phyloP scores from a whole-genome alignment of 2,329 filamentous ascomycete species.

The Pezicula neosporulosa region DNA sequence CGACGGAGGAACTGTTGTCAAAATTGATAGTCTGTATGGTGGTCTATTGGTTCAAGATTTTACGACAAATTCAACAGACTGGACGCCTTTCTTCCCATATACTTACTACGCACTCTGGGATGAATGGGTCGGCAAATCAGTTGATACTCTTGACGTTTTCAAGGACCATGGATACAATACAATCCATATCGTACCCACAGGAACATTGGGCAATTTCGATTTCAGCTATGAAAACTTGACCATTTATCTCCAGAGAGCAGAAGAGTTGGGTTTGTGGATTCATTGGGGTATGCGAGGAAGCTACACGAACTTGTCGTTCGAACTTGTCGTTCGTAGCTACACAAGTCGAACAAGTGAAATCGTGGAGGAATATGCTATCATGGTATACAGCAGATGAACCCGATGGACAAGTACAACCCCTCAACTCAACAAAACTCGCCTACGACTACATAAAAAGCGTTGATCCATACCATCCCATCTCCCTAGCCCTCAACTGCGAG shows the following conservation, averaged over 20 bases:
- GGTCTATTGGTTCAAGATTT: conserved; percentile 36
- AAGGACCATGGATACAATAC: conserved; percentile 36
- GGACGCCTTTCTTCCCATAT: conserved; percentile 38
- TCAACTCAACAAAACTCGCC: conserved; percentile 38
- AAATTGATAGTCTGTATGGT: conserved; percentile 40
- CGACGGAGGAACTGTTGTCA: conserved; percentile 38
- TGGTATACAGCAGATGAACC: conserved; percentile 51
- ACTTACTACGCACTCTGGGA: conserved; percentile 41
- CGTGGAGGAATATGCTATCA: conserved; percentile 39
- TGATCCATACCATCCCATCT: conserved; percentile 48
- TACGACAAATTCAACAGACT: conserved; percentile 16
- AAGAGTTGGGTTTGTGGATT: not conserved
- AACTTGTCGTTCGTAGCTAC: conserved; percentile 30
- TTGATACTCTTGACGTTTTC: conserved; percentile 1
- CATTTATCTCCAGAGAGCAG: not conserved
- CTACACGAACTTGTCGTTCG: conserved; percentile 30
- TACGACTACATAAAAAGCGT: conserved; percentile 39
- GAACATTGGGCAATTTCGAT: conserved; percentile 25
- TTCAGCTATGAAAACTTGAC: conserved; percentile 2
- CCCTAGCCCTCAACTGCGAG: conserved; percentile 45
- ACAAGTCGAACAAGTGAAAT: conserved; percentile 13
- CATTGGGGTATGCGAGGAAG: not conserved
- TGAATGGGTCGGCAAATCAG: conserved; percentile 19
- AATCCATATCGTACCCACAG: conserved; percentile 32
- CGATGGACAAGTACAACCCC: conserved; percentile 32